Evolutionary conservation across 2,329 filamentous ascomycete genomes (phyloP), one percentile per base, ranked within the genome.

Genomic region (Elsinoe ampelina): DNA sequence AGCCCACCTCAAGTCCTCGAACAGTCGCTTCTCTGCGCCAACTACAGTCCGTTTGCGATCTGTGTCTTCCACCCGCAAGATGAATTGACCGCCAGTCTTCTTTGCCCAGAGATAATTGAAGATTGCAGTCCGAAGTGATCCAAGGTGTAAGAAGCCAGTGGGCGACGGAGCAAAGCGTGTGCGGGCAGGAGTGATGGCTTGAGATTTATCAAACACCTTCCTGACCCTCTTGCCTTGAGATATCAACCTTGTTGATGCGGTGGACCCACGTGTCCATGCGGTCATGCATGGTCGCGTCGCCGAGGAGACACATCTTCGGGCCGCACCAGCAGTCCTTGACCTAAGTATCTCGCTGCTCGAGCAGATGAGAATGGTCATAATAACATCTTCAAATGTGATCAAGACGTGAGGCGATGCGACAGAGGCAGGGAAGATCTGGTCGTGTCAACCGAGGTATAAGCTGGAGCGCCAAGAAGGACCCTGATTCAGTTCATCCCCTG

Each of bases 141-240:
- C 93, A 11, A 98, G 77, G 71, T 98, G 93, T 20, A 98, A 78
- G 65, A 92, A 91, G 1, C 93, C 93, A 0, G 93, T 98, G 0
- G 93, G 93, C 1, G 93, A 97, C 0, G 93, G 93, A 1, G 95
- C 93, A 71, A 98, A 98, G 47, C 93, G 85, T 15, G 93, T 89
- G 69, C 89, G 78, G 58, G 82, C 82, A 45, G 87, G 86, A 5
- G 17, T 38, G 6, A 52, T 34, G 13, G 32, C 12, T 38, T 52
- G 48, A 19, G 32, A 36, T 26, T 26, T 52, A 12, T 52, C 35
- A 10, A 39, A 26, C 2, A 52, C 32, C 32, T 52, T 52, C n/a
- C 48, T 36, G 48, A 52, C 32, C n/a, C 32, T 52, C 32, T 39
- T 39, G 26, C 26, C 26, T 20, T 38, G 48, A 36, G 17, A 17